Evolutionary conservation across 2,329 filamentous ascomycete species (phyloP), one percentile per base, ranked within the genome.

Genomic region (Clonostachys rhizophaga): DNA sequence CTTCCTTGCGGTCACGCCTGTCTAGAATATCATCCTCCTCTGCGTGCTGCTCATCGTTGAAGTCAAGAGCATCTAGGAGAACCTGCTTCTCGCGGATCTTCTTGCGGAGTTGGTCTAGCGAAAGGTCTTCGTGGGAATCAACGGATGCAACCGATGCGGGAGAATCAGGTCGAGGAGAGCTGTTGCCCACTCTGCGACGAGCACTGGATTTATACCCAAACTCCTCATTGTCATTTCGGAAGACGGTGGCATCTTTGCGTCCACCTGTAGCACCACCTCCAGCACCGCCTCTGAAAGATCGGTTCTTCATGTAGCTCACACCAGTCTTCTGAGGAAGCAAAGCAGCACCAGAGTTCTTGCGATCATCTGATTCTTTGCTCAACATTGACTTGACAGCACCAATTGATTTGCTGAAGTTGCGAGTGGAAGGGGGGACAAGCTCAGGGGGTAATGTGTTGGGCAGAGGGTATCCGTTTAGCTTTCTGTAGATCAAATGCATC

Each of bases 401-500:
- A 52, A 99, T 91, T 5, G 94, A 95, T 59, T 91, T 89, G 57
- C 86, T 92, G 58, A 99, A 81, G 65, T 96, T 96, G 53, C 92
- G 83, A 11, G 92, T 96, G 2, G 94, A 97, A 2, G 94, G 94
- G 18, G 94, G 94, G 7, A 97, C 85, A 50, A 99, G 81, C 72
- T 99, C 94, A 1, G 94, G 83, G 9, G 94, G 94, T 11, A 99
- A 77, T 41, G 86, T 85, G 58, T 84, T 88, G 14, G 94, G 94
- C 34, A 97, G 78, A 2, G 92, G 91, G 60, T 97, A 97, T 35
- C 92, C 92, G 59, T 99, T 97, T 46, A 99, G 78, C 64, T 95
- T 96, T 58, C 94, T 82, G 71, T 99, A 99, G 58, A 99, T 99
- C 68, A 99, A 73, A 77, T 99, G 94, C 94, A 99, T 99, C 10